These are phyloP conservation scores for Cladochytrium tenue DNA, from an alignment of 371 early-diverging fungal genomes.

Conservation along the genomic window DNA sequence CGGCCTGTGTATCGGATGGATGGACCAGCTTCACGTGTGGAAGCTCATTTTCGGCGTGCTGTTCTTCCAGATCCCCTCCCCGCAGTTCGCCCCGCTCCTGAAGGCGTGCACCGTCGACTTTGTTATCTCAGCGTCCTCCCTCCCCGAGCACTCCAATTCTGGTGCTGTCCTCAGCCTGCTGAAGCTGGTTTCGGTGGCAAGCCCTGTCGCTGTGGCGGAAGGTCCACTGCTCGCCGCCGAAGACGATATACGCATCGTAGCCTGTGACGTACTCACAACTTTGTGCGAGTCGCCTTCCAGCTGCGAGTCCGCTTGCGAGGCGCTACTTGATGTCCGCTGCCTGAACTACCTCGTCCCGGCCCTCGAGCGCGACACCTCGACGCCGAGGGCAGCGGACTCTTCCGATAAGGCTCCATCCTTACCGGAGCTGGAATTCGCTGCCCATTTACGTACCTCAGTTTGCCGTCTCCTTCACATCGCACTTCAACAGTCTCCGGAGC, in stretches of 20 bases:
- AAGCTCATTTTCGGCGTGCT: conserved; percentile 13
- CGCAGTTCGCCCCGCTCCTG: neutral
- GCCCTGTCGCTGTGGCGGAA: neutral
- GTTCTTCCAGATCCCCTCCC: conserved; percentile 13
- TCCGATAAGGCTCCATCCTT: neutral
- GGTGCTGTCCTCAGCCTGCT: conserved; percentile 6
- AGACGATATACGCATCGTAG: neutral
- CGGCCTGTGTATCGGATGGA: conserved; percentile 15
- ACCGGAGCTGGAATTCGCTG: neutral
- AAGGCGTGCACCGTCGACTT: conserved; percentile 3
- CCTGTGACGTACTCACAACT: neutral
- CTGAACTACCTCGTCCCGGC: neutral
- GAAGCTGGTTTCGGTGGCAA: conserved; percentile 1
- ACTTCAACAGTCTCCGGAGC: neutral
- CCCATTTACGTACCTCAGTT: neutral
- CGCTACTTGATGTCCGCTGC: conserved; percentile 4
- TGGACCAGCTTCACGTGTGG: conserved; percentile 32
- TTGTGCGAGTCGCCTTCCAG: neutral
- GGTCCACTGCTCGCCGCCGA: neutral
- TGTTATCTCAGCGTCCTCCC: neutral
- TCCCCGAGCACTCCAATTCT: conserved; percentile 16
- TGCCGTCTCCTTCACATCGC: neutral
- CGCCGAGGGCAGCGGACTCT: neutral
- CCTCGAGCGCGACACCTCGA: neutral
- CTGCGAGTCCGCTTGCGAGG: conserved; percentile 4